Evolutionary conservation across 2,329 filamentous ascomycete species (phyloP).

Genomic region (Metarhizium humberi): DNA sequence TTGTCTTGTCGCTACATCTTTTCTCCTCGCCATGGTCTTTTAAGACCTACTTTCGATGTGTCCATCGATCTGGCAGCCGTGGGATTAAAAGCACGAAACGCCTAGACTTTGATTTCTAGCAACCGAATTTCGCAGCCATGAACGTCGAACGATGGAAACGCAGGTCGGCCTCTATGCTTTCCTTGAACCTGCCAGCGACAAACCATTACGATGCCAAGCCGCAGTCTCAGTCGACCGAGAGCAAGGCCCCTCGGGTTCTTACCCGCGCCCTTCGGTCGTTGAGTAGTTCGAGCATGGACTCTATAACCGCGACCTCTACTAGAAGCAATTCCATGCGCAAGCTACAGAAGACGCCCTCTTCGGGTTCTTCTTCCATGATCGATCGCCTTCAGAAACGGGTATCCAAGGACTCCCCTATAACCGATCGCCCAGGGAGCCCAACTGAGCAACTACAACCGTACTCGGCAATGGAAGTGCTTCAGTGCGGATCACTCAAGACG

Average conservation of each 20-base stretch:
- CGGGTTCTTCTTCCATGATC: conserved; percentile 30
- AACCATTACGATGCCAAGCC: conserved; percentile 12
- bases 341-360: conserved; percentile 29
- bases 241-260: conserved; percentile 25
- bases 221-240: conserved; percentile 15
- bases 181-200: conserved; percentile 13
- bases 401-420: conserved; percentile 26
- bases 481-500: conserved; percentile 37
- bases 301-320: conserved; percentile 21
- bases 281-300: conserved; percentile 31
- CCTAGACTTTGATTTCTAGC: not conserved
- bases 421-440: conserved; percentile 19
- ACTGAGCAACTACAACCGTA: conserved; percentile 22
- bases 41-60: not conserved
- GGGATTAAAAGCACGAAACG: not conserved
- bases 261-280: conserved; percentile 29
- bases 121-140: conserved; percentile 12
- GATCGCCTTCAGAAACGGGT: conserved; percentile 31
- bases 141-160: conserved; percentile 26
- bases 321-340: conserved; percentile 22
- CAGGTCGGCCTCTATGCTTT: conserved; percentile 21
- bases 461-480: conserved; percentile 30
- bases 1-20: not conserved
- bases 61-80: not conserved
- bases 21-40: conserved; percentile 5